phyloP scores from a whole-genome alignment of 352 stramenopile species.

The Nothophytophthora sp. region DNA sequence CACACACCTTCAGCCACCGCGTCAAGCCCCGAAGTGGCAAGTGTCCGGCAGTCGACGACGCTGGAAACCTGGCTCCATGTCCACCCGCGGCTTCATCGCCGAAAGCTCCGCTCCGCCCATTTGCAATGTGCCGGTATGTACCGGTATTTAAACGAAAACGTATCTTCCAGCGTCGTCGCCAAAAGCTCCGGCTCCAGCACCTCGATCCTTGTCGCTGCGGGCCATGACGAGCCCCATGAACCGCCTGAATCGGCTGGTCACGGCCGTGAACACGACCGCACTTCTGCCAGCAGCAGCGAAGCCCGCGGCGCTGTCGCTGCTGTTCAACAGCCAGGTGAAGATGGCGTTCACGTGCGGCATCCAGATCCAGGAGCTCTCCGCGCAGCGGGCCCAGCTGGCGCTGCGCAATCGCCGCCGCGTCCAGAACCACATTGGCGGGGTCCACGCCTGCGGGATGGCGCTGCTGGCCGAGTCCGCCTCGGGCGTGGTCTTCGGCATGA shows the following conservation, averaged over 20 bases:
- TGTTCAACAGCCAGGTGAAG: slow-evolving; percentile 88
- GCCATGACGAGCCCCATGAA: slow-evolving; percentile 39
- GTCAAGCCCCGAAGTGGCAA: no score
- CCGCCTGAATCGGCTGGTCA: slow-evolving; percentile 55
- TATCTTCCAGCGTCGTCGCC: no score
- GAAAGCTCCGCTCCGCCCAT: no score
- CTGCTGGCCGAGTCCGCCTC: slow-evolving; percentile 82
- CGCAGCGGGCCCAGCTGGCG: slow-evolving; percentile 41
- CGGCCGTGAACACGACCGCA: slow-evolving; percentile 45
- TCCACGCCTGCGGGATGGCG: slow-evolving; percentile 89
- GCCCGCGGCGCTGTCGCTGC: slow-evolving; percentile 59
- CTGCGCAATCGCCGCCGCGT: slow-evolving; percentile 77
- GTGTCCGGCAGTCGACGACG: no score
- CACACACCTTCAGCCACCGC: no score
- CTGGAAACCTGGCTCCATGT: no score
- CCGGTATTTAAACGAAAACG: no score
- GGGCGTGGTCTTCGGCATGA: slow-evolving; percentile 86
- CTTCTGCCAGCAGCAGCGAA: slow-evolving; percentile 37
- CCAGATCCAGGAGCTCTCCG: slow-evolving; percentile 63
- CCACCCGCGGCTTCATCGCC: no score
- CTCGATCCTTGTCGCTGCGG: no score
- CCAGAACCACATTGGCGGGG: slow-evolving; percentile 89
- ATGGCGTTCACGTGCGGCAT: slow-evolving; percentile 80
- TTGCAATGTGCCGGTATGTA: no score
- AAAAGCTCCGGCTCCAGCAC: no score